Conservation (phyloP, 129 eudicot genomes). For the Calendula officinalis region DNA sequence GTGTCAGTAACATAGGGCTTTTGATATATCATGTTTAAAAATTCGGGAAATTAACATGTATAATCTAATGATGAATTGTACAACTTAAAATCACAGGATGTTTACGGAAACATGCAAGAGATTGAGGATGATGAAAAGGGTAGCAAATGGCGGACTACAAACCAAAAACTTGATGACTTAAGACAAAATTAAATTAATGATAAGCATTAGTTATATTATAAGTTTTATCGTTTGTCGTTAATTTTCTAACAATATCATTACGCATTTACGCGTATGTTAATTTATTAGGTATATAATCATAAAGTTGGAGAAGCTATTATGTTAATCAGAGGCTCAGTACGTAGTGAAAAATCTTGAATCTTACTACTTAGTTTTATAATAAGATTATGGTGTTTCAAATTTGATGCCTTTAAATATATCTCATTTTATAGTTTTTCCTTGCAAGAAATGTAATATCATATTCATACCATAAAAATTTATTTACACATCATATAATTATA, state of each 20-base stretch:
- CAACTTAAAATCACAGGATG: slow-evolving; percentile 47
- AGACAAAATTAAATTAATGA: slow-evolving; percentile 1
- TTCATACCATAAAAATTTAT: no score
- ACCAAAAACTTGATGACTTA: slow-evolving; percentile 25
- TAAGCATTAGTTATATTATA: slow-evolving; percentile 1
- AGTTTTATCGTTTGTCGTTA: slow-evolving; percentile 1
- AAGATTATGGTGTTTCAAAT: no score
- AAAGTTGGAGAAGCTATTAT: neutral
- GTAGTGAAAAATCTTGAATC: no score
- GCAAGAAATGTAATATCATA: no score
- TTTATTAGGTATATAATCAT: slow-evolving; percentile 1
- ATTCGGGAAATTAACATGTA: no score
- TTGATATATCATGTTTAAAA: no score
- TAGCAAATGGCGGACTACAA: slow-evolving; percentile 33
- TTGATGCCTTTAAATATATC: no score
- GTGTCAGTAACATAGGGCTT: no score
- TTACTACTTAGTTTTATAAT: no score
- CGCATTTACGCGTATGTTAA: neutral
- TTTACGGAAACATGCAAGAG: slow-evolving; percentile 63
- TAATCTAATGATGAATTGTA: neutral
- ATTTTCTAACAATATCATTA: slow-evolving; percentile 4
- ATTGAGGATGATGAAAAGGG: slow-evolving; percentile 61
- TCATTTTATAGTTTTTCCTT: no score
- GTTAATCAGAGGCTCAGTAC: neutral
- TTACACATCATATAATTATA: no score